Base-by-base conservation (phyloP, 2,329 filamentous ascomycete genomes). In the Paraphoma sp. region DNA sequence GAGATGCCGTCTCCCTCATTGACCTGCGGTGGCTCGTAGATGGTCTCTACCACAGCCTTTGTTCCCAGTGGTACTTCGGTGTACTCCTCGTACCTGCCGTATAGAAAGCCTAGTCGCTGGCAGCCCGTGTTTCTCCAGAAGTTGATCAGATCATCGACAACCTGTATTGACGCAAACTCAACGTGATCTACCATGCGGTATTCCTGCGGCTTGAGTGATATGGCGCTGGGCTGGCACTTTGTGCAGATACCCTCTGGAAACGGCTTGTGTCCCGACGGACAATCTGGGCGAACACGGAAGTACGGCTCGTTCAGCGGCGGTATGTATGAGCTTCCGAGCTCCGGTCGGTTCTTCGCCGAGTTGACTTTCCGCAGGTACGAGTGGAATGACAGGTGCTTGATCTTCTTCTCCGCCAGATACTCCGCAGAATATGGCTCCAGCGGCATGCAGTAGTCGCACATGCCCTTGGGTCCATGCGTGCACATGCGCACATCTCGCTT, bases 361-460 rank as follows among this genome's bases (percentile, higher is more conserved):
- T 99, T 99, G 78, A 97, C 89, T 77, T 99, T 99, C 64, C 93
- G 88, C 45, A 99, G 84, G 75, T 98, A 89, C 4, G 93, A 91
- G 78, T 99, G 95, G 79, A 98, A 97, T 0, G 95, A 98, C 29
- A 95, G 84, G 77, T 99, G 96, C 78, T 99, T 99, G 84, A 99
- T 97, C 84, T 97, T 97, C 83, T 94, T 96, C 68, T 99, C 94
- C 30, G 87, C 86, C 16, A 99, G 84, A 69, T 97, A 97, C 53
- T 88, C 88, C n/a, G 89, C 78, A 71, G 96, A 89, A 78, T 96
- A 99, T 0, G 95, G 95, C 72, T 99, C 95, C 48, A 98, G 80
- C 0, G 96, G 96, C 87, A 96, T 96, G 80, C 95, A 99, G 79
- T 97, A 96, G 79, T 99, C 95, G 78, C 95, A 99, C 95, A 99